Evolutionary conservation across 1,284 basidiomycete species (phyloP), one percentile per base, ranked within the genome.

Genomic region (Cutaneotrichosporon cyanovorans): DNA sequence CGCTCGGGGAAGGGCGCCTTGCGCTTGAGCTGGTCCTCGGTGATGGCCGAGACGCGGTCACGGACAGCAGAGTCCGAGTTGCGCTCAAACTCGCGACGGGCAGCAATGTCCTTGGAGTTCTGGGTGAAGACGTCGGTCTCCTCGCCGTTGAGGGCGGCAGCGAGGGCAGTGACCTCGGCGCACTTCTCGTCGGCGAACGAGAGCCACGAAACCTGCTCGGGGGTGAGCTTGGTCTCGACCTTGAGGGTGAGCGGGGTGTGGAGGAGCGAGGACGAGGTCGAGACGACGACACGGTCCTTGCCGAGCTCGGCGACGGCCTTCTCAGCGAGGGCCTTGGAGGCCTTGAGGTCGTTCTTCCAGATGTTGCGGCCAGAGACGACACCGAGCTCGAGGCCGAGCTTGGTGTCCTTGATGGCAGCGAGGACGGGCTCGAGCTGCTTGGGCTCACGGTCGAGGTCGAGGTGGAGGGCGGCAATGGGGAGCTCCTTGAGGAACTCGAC

Each of bases 311-410:
- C 80, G 62, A 92, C 75, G 45, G 90, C 92, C 74, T 85, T 87
- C 77, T 93, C 82, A 51, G 81, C 89, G 43, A 82, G 75, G 67
- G 84, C 82, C 75, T 93, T 79, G 51, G 88, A 85, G 43, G 81
- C 83, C 60, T 78, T 76, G 65, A 98, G 84, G 76, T 98, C 93
- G 56, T 84, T 87, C 83, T 98, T 99, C 95, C 95, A 99, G 77
- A 99, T 90, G 80, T 98, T 98, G 70, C 95, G 90, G 55, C 95
- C 95, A 36, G 95, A 98, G 57, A 99, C 87, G 56, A 98, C 73
- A 76, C 95, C 95, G 57, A 98, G 84, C 49, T 95, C 98, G 50
- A 99, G 79, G 55, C 83, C 72, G 58, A 92, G 80, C 69, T 76
- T 76, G 59, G 87, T 90, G 53, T 78, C 67, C 78, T 90, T 92